Percentiles rank a stretch among this genome's conserved stretches.
Conservation (phyloP, 257 asterid species). For the Gentiana macrophylla region DNA sequence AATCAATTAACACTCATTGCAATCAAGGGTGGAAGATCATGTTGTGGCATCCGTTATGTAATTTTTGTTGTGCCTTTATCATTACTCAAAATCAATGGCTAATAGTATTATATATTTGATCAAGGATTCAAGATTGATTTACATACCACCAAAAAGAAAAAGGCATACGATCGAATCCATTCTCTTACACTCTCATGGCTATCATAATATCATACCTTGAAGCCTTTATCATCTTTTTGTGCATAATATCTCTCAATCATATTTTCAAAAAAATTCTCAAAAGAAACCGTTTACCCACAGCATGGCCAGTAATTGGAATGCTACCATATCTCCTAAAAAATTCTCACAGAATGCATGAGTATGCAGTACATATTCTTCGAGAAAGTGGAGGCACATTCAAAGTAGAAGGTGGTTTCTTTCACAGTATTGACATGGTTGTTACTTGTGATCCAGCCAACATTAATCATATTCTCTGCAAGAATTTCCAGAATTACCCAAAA, state of each 20-base stretch:
- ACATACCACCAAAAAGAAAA: no score
- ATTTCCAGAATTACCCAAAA: conserved; percentile 33
- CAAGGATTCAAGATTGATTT: no score
- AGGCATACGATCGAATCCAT: no score
- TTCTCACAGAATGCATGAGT: background rate
- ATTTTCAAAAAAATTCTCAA: background rate
- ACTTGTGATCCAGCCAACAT: conserved; percentile 6
- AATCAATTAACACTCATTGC: no score
- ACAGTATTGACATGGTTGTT: conserved; percentile 5
- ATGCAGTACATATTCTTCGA: background rate
- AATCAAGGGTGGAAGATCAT: no score
- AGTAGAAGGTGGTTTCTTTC: background rate
- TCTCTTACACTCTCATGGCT: no score
- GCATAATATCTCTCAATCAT: background rate
- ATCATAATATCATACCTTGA: background rate
- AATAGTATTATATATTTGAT: no score
- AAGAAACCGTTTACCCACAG: background rate
- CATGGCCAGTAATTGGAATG: conserved; percentile 5
- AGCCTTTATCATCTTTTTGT: background rate
- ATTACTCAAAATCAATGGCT: no score
- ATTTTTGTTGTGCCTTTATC: no score
- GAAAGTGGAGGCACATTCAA: conserved; percentile 5
- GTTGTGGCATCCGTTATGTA: no score
- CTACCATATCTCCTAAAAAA: background rate
- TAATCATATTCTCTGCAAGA: conserved; percentile 3